These are phyloP conservation scores for Crinitomyces ghanaensis DNA, from an alignment of 805 yeast species.

Conservation along the genomic window DNA sequence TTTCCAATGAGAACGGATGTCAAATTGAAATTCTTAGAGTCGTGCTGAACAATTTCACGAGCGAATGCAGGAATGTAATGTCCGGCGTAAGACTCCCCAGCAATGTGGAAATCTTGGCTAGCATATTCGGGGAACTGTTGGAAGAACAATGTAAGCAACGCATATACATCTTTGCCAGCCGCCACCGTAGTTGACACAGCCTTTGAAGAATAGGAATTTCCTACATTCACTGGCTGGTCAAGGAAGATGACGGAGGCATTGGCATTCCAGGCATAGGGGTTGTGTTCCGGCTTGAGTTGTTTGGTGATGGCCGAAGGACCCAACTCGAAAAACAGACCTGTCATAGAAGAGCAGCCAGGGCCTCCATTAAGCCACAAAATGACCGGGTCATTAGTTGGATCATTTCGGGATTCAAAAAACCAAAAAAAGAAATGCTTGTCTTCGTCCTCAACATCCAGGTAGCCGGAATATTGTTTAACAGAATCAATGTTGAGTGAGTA, in stretches of 20 bases:
- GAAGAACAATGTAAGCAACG: constrained; percentile 69
- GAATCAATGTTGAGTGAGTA: constrained; percentile 63
- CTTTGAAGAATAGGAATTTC: constrained; percentile 56
- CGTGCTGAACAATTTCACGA: constrained; percentile 59
- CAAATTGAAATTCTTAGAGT: constrained; percentile 50
- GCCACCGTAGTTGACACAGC: constrained; percentile 61
- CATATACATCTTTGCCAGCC: constrained; percentile 75
- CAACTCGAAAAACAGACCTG: constrained; percentile 77
- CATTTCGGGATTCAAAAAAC: constrained; percentile 83
- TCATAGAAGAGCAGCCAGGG: constrained; percentile 85
- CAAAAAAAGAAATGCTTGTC: constrained; percentile 80
- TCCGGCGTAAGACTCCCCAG: constrained; percentile 88
- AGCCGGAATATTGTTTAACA: constrained; percentile 77
- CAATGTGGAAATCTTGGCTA: constrained; percentile 61
- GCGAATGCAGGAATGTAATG: constrained; percentile 90
- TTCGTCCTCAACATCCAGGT: constrained; percentile 66
- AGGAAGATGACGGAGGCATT: constrained; percentile 78
- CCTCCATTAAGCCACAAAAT: constrained; percentile 90
- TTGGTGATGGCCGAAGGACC: constrained; percentile 66
- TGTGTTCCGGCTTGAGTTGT: constrained; percentile 49
- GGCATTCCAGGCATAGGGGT: constrained; percentile 74
- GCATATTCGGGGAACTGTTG: constrained; percentile 53
- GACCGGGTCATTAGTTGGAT: constrained; percentile 76
- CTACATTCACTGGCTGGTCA: constrained; percentile 84
- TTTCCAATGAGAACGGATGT: constrained; percentile 80